Evolutionary conservation across 2,329 filamentous ascomycete genomes (phyloP).

Genomic region (Fusarium stilboides): DNA sequence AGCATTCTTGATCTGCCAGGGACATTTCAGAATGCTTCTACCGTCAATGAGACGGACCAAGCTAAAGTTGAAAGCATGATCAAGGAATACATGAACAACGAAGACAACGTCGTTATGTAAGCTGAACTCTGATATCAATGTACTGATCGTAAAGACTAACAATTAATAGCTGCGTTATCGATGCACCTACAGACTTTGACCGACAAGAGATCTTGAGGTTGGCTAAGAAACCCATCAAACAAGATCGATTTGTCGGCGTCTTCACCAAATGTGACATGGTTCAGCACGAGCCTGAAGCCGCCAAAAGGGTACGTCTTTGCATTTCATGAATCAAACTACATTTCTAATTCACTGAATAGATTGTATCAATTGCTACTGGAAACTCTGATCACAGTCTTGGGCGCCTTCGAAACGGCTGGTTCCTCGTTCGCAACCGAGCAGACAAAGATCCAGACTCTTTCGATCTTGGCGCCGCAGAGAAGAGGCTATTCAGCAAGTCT

Average conservation of each 20-base stretch:
- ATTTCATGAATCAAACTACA: accelerated
- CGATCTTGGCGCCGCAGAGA: conserved; percentile 50
- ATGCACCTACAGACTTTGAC: conserved; percentile 52
- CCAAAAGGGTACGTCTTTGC: conserved; percentile 5
- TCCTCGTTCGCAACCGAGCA: conserved; percentile 56
- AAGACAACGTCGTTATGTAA: conserved; percentile 58
- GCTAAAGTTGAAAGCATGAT: conserved; percentile 53
- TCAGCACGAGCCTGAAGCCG: conserved; percentile 22
- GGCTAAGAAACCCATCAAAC: conserved; percentile 49
- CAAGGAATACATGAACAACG: conserved; percentile 54
- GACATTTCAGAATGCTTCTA: conserved; percentile 45
- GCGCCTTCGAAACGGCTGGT: conserved; percentile 51
- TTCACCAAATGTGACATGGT: conserved; percentile 58
- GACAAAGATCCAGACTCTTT: conserved; percentile 42
- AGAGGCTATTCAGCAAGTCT: conserved; percentile 45
- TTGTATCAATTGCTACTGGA: conserved; percentile 30
- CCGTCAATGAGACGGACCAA: conserved; percentile 52
- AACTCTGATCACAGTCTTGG: conserved; percentile 9
- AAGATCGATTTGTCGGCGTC: conserved; percentile 54
- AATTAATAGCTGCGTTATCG: conserved; percentile 52
- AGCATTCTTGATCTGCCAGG: conserved; percentile 59
- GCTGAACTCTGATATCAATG: not conserved
- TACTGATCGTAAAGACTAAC: not conserved
- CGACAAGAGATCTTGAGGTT: conserved; percentile 52
- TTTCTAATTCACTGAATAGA: conserved; percentile 18